Conservation (phyloP, 768 basidiomycete species). For the Russula foetens region DNA sequence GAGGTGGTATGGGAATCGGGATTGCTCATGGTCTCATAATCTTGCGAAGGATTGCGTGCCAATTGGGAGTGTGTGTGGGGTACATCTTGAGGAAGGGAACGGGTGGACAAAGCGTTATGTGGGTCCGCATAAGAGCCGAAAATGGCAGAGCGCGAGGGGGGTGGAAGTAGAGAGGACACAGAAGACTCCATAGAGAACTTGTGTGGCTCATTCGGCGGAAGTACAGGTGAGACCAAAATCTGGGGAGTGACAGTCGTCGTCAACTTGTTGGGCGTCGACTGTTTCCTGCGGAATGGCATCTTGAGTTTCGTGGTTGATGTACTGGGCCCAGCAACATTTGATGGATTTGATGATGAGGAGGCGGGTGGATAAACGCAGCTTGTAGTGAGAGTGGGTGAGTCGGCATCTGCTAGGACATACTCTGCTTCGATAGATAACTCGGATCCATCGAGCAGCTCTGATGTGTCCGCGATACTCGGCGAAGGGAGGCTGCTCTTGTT, state of each 20-base stretch:
- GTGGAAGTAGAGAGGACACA: constrained; percentile 42
- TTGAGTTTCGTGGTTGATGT: constrained; percentile 38
- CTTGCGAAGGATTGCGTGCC: background rate
- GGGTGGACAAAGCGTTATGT: constrained; percentile 45
- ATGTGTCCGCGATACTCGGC: constrained; percentile 7
- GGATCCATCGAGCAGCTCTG: constrained; percentile 7
- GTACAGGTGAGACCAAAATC: constrained; percentile 28
- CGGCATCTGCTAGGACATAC: constrained; percentile 16
- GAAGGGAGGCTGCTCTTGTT: background rate
- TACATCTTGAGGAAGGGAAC: constrained; percentile 47
- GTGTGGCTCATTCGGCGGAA: background rate
- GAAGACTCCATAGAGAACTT: constrained; percentile 31
- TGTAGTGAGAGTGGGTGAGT: constrained; percentile 8
- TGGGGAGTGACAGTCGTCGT: constrained; percentile 23
- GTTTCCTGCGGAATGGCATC: constrained; percentile 36
- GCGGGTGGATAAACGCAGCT: background rate
- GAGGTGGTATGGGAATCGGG: constrained; percentile 13
- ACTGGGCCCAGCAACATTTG: background rate
- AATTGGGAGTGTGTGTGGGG: background rate
- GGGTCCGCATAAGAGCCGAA: constrained; percentile 53
- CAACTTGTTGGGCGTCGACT: constrained; percentile 21
- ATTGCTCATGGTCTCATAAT: constrained; percentile 21
- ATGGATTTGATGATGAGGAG: constrained; percentile 17
- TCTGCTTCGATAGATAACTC: constrained; percentile 16
- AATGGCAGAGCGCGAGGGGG: constrained; percentile 56